These are phyloP conservation scores for Chrysoporthe puriensis DNA, from an alignment of 2,329 filamentous ascomycete genomes.

Conservation along the genomic window DNA sequence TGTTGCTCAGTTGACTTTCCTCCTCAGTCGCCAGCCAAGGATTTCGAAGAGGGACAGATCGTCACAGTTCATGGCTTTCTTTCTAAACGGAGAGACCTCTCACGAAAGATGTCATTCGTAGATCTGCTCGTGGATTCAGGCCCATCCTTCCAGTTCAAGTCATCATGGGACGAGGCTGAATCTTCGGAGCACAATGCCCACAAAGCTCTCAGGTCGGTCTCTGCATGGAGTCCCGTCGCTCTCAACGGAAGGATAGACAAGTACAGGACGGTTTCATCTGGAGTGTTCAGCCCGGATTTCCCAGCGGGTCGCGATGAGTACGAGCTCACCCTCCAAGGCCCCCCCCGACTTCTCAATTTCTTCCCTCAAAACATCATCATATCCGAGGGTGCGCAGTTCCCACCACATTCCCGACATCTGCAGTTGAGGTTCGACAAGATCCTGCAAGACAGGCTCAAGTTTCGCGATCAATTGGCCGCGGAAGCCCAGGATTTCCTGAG, in stretches of 20 bases:
- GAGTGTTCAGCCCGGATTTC: conserved; percentile 23
- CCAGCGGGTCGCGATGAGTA: conserved; percentile 32
- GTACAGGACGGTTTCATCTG: conserved; percentile 23
- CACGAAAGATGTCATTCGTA: conserved; percentile 72
- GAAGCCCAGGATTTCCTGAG: conserved; percentile 58
- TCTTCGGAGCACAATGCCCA: conserved; percentile 42
- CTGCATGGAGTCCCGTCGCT: conserved; percentile 56
- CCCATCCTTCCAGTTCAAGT: conserved; percentile 45
- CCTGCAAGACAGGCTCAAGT: conserved; percentile 69
- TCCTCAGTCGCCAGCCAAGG: conserved; percentile 33
- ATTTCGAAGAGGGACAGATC: conserved; percentile 39
- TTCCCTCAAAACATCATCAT: conserved; percentile 79
- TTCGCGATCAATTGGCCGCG: conserved; percentile 65
- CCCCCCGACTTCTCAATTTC: conserved; percentile 72
- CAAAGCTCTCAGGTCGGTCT: conserved; percentile 49
- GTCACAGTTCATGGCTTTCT: conserved; percentile 73
- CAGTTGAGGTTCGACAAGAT: conserved; percentile 77
- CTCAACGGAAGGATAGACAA: conserved; percentile 46
- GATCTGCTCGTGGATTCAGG: conserved; percentile 46
- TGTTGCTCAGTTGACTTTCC: conserved; percentile 38
- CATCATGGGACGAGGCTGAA: conserved; percentile 44
- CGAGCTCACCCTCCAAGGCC: conserved; percentile 64
- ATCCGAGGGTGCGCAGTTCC: conserved; percentile 73
- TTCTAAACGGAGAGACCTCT: conserved; percentile 67
- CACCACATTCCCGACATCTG: conserved; percentile 76